A percentile compares a stretch with the other conserved stretches of the same genome.
Evolutionary conservation across 805 yeast genomes (phyloP).

Genomic region (Schwanniomyces polymorphus): DNA sequence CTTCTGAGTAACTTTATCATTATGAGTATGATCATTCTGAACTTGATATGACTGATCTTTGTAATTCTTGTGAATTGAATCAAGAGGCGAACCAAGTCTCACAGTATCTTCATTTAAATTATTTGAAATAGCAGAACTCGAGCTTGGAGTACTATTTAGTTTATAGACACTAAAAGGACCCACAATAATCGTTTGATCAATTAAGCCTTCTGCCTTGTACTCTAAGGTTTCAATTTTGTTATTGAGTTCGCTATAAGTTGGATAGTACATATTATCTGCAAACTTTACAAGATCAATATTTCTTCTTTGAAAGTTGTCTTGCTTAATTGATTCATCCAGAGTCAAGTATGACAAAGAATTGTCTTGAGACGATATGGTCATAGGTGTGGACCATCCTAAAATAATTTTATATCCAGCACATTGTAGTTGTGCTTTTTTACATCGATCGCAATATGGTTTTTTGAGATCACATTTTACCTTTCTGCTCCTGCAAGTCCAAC

Average conservation of each 20-base stretch:
- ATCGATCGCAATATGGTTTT: slow-evolving; percentile 47
- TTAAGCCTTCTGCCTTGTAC: slow-evolving; percentile 2
- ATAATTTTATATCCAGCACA: slow-evolving; percentile 54
- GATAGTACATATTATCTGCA: slow-evolving; percentile 32
- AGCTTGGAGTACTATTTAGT: background rate
- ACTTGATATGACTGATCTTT: background rate
- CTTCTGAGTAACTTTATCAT: background rate
- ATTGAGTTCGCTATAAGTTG: slow-evolving; percentile 40
- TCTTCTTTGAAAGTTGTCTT: slow-evolving; percentile 43
- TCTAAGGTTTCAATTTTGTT: slow-evolving; percentile 34
- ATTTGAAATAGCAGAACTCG: background rate
- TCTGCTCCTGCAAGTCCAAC: slow-evolving; percentile 55
- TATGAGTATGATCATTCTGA: background rate
- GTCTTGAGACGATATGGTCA: slow-evolving; percentile 24
- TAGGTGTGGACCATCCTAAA: slow-evolving; percentile 46
- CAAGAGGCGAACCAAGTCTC: background rate
- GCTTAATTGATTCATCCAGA: slow-evolving; percentile 12
- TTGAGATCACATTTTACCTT: slow-evolving; percentile 54
- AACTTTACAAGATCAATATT: slow-evolving; percentile 45
- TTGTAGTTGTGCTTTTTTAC: slow-evolving; percentile 41
- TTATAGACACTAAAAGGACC: slow-evolving; percentile 27
- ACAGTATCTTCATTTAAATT: background rate
- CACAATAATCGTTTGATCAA: slow-evolving; percentile 7
- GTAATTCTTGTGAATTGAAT: no score
- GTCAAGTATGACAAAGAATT: slow-evolving; percentile 15